Conservation (phyloP, 371 early-diverging fungal species). For the Mortierella sp. region DNA sequence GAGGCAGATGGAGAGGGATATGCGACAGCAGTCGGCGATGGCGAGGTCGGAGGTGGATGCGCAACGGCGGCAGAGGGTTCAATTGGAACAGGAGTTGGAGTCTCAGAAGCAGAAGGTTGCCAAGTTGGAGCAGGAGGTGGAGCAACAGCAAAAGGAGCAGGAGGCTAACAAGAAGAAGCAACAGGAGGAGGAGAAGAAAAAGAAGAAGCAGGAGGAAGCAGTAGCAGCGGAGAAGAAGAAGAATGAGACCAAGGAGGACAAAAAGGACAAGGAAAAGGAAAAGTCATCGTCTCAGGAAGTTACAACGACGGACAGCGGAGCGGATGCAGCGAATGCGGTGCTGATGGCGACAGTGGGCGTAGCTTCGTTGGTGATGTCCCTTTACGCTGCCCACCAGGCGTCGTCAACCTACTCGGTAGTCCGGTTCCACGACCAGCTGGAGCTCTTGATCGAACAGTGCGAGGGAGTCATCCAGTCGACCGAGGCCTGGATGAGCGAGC, state of each 20-base stretch:
- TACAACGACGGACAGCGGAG: background rate
- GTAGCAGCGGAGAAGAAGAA: conserved; percentile 19
- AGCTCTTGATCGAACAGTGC: conserved; percentile 61
- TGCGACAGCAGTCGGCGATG: conserved; percentile 28
- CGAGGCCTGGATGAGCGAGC: conserved; percentile 68
- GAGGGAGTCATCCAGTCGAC: conserved; percentile 63
- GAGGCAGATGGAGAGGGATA: conserved; percentile 36
- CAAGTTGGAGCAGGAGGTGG: conserved; percentile 34
- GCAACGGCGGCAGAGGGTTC: conserved; percentile 34
- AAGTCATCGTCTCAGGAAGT: background rate
- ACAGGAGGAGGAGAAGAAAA: conserved; percentile 25
- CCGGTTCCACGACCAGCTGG: conserved; percentile 65
- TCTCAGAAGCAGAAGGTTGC: conserved; percentile 46
- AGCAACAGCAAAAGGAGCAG: conserved; percentile 21
- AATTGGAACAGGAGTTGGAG: conserved; percentile 54
- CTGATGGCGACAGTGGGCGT: conserved; percentile 63
- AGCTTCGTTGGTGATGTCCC: conserved; percentile 62
- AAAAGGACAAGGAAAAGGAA: conserved; percentile 20
- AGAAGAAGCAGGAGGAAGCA: conserved; percentile 25
- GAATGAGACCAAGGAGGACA: conserved; percentile 16
- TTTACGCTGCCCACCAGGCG: conserved; percentile 70
- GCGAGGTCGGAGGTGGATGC: conserved; percentile 40
- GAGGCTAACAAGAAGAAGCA: conserved; percentile 23
- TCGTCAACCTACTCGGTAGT: conserved; percentile 62
- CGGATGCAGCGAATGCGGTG: conserved; percentile 17